A percentile compares a stretch with the other conserved stretches of the same genome.
Evolutionary conservation across 305 asterid species (phyloP).

Genomic region (Fraxinus dipetala): DNA sequence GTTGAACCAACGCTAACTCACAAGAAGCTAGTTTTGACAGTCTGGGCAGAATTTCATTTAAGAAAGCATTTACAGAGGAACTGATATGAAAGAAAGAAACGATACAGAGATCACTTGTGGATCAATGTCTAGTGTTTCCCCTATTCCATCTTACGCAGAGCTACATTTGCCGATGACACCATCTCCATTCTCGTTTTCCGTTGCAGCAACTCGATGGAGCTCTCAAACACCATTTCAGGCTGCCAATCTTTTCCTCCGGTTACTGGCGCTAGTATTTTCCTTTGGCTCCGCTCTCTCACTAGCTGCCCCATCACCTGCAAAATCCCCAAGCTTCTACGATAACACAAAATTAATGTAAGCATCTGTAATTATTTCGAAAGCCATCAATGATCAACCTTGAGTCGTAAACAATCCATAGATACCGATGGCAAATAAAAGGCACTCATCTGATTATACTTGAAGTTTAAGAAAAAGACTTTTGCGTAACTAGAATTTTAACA

Average conservation of each 20-base stretch:
- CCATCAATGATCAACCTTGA: not conserved
- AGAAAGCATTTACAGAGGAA: not conserved
- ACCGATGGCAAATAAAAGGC: not conserved
- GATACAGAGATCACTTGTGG: conserved; percentile 13
- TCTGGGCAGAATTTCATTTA: not conserved
- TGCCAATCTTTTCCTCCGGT: conserved; percentile 40
- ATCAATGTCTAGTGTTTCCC: conserved; percentile 39
- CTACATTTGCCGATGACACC: conserved; percentile 43
- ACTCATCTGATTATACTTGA: not conserved
- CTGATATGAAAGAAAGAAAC: conserved; percentile 24
- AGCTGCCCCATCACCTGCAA: conserved; percentile 35
- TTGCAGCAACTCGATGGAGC: conserved; percentile 46
- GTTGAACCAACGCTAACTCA: not conserved
- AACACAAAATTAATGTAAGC: conserved; percentile 40
- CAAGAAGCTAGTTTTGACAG: not conserved
- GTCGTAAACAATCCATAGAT: not conserved
- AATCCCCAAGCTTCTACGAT: conserved; percentile 27
- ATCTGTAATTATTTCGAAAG: not conserved
- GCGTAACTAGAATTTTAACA: not conserved
- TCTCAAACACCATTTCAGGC: conserved; percentile 34
- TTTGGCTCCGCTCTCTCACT: conserved; percentile 45
- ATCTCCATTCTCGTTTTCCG: conserved; percentile 48
- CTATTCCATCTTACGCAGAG: conserved; percentile 28
- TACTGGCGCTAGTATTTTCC: conserved; percentile 35
- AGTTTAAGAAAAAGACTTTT: not conserved